Base-by-base conservation (phyloP, 495 filamentous ascomycete genomes). In the Gamarada debralockiae region DNA sequence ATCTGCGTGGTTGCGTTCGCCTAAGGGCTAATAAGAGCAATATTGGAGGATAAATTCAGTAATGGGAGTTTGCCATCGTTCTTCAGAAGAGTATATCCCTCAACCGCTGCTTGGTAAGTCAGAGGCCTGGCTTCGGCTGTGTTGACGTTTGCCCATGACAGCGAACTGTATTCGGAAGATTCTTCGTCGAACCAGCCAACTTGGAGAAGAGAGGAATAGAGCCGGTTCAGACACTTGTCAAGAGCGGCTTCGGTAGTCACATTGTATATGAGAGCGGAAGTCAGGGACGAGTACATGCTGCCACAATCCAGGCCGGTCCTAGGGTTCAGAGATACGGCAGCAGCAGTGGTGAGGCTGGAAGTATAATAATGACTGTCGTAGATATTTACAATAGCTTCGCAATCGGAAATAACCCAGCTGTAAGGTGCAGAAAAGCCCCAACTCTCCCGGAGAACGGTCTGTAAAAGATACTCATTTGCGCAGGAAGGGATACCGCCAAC, bases 171-270 rank as follows among this genome's bases (percentile, higher is more conserved):
- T 14, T 60, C 58, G 38, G 56, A 54, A 9, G 66, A 55, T 1
- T 67, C 61, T n/a, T n/a, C n/a, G 53, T 85, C 81, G 51, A 85
- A 85, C 62, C 79, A 84, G 13, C 81, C 81, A 12, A 78, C 60
- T 1, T 72, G 70, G 0, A 79, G 68, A 17, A 84, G 74, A 13
- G 70, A 75, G 1, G 73, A 67, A 60, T 82, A 84, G 24, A 75
- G 69, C 3, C 82, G 70, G 56, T 72, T 71, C 0, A 84, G 67
- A 1, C 76, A 75, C 48, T 70, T 70, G 47, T 80, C 76, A 21
- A 83, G 70, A 6, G 67, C 71, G 4, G 63, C 60, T 17, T 75
- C 70, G 31, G 75, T 73, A 38, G 80, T 67, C 6, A 70, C 61
- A 1, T 73, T 73, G 50, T 78, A 62, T 13, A 64, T 58, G 37